A percentile compares a stretch with the other conserved stretches of the same genome.
Evolutionary conservation across 352 stramenopile species (phyloP).

Genomic region (Globisporangium rhizosaccharum): DNA sequence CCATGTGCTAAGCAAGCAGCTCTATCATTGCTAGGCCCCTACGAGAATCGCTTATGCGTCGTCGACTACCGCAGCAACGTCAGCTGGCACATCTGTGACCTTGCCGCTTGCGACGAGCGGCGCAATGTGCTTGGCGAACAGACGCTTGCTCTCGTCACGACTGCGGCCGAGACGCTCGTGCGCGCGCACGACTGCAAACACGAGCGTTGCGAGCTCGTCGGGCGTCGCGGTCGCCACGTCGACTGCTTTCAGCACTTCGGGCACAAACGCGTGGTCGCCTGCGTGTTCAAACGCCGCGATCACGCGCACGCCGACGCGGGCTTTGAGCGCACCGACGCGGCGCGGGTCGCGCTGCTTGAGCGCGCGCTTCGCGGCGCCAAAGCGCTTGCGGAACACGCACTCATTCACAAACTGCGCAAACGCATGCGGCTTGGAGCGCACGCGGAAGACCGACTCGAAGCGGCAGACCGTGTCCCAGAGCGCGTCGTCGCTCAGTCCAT

Average conservation of each 20-base stretch:
- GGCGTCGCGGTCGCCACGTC: slow-evolving; percentile 17
- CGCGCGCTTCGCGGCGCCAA: slow-evolving; percentile 20
- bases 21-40: too few species aligned
- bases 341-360: slow-evolving; percentile 24
- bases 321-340: slow-evolving; percentile 20
- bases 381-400: slow-evolving; percentile 28
- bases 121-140: slow-evolving; percentile 17
- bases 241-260: slow-evolving; percentile 26
- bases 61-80: background rate
- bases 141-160: slow-evolving; percentile 12
- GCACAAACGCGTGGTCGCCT: slow-evolving; percentile 27
- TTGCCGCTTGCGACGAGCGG: slow-evolving; percentile 14
- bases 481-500: slow-evolving; percentile 29
- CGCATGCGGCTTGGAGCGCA: slow-evolving; percentile 29
- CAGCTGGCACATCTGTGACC: background rate
- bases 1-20: too few species aligned
- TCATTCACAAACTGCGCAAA: slow-evolving; percentile 36
- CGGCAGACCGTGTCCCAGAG: slow-evolving; percentile 25
- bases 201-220: slow-evolving; percentile 21
- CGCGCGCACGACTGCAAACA: slow-evolving; percentile 22
- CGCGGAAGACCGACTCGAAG: slow-evolving; percentile 27
- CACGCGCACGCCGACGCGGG: slow-evolving; percentile 16
- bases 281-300: slow-evolving; percentile 20
- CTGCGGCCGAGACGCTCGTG: slow-evolving; percentile 25
- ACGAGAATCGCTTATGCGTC: too few species aligned